Conservation (phyloP, 139 green algal genomes). For the Micractinium sp. region DNA sequence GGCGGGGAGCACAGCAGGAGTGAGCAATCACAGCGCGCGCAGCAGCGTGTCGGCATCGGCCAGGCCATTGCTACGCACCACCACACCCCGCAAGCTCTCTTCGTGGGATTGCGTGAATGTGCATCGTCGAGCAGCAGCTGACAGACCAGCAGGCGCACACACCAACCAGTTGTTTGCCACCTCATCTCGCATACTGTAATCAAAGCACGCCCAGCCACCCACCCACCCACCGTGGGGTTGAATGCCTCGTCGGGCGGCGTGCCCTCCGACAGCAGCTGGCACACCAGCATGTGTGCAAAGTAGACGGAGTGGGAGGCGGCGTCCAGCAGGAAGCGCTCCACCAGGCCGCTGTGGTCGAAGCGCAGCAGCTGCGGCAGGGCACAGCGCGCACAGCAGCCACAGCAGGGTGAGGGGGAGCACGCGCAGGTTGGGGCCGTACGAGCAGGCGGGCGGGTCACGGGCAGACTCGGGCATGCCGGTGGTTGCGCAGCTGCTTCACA, state of each 20-base stretch:
- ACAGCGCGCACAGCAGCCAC: background rate
- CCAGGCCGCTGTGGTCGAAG: conserved; percentile 58
- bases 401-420: background rate
- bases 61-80: background rate
- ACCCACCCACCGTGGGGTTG: conserved; percentile 64
- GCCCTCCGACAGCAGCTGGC: conserved; percentile 84
- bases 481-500: too few relatives aligned
- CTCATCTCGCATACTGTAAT: too few relatives aligned
- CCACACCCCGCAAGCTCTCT: background rate
- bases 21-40: too few relatives aligned
- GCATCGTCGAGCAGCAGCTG: background rate
- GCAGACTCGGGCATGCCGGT: background rate
- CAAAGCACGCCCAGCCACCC: too few relatives aligned
- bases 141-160: background rate
- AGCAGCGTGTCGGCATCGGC: background rate
- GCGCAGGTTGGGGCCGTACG: background rate
- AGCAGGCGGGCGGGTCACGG: background rate
- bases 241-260: conserved; percentile 79
- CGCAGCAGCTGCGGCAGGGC: conserved; percentile 66
- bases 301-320: conserved; percentile 69
- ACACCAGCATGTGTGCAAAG: conserved; percentile 91
- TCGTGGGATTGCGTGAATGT: too few relatives aligned
- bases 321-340: conserved; percentile 74
- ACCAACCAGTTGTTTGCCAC: too few relatives aligned
- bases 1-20: too few relatives aligned